Base-by-base conservation (phyloP, 2,329 filamentous ascomycete species). In the Aureobasidium leucospermi region DNA sequence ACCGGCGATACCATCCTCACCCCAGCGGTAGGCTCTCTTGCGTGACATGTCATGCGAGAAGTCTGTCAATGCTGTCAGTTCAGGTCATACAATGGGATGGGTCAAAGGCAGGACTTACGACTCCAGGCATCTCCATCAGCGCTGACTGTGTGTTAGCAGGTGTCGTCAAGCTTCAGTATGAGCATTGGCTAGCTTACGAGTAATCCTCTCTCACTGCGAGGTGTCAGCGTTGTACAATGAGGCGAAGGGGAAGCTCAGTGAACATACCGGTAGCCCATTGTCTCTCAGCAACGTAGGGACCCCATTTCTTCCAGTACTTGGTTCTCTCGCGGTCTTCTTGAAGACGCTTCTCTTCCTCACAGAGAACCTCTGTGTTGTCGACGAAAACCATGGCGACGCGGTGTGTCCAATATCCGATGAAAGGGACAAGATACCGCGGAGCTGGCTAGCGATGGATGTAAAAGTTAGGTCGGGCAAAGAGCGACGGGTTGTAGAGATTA, bases 261-360 rank as follows among this genome's bases (percentile, higher is more conserved):
- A 60, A 68, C 83, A 71, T 77, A 88, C 89, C 91, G 66, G 91
- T 96, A 60, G 92, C 91, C 93, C 93, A 96, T 78, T 96, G 92
- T 70, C 92, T 82, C 78, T 97, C 93, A 59, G 92, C 85, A 67
- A 96, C 87, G 70, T 96, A 97, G 28, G 92, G 87, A 59, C 93
- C 93, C 91, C 92, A 96, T 85, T 88, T 90, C 84, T 97, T 97
- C 93, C 93, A 97, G 79, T 97, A 97, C 74, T 90, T 93, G 65
- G 77, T 83, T 64, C 87, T 86, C 65, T 93, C 84, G 61, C 86
- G 84, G 75, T 97, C 93, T 70, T 96, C 85, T 70, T 88, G 87
- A 67, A 97, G 82, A 52, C 94, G 87, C 74, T 88, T 88, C 80
- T 97, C 93, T 77, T 97, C 93, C 74, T 89, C 86, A 62, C 88